Evolutionary conservation across 1,284 basidiomycete genomes (phyloP).

Genomic region (Phlebopus sp.): DNA sequence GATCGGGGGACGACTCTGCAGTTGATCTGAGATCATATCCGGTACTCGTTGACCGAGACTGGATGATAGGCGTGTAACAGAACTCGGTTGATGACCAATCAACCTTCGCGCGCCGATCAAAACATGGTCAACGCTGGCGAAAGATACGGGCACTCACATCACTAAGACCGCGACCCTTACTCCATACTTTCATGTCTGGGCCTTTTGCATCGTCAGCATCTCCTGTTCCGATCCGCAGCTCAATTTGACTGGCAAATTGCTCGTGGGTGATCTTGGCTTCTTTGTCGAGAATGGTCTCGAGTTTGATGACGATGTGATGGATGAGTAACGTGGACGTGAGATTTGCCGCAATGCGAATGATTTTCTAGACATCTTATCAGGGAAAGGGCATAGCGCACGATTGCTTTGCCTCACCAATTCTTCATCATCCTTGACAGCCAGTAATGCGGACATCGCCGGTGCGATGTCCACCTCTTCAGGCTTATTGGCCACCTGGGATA

Average conservation of each 20-base stretch:
- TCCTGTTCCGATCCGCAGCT: slow-evolving; percentile 83
- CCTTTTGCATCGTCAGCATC: slow-evolving; percentile 73
- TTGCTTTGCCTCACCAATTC: slow-evolving; percentile 67
- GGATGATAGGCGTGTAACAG: slow-evolving; percentile 94
- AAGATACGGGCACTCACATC: slow-evolving; percentile 41
- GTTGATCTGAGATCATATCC: slow-evolving; percentile 89
- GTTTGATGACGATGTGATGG: slow-evolving; percentile 84
- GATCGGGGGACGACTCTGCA: slow-evolving; percentile 81
- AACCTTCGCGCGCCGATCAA: slow-evolving; percentile 46
- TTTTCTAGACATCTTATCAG: slow-evolving; percentile 54
- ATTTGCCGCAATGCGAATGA: slow-evolving; percentile 68
- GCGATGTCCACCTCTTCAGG: slow-evolving; percentile 81
- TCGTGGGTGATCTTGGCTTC: slow-evolving; percentile 91
- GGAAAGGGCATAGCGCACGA: neutral
- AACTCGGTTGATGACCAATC: slow-evolving; percentile 90
- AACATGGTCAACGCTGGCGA: neutral
- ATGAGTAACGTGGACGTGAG: slow-evolving; percentile 85
- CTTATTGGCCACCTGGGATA: slow-evolving; percentile 49
- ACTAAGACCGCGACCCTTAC: slow-evolving; percentile 69
- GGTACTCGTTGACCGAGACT: slow-evolving; percentile 78
- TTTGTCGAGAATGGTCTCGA: slow-evolving; percentile 89
- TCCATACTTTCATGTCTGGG: slow-evolving; percentile 88
- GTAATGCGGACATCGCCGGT: slow-evolving; percentile 70
- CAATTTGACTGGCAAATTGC: slow-evolving; percentile 79
- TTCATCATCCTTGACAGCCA: slow-evolving; percentile 89